Conservation (phyloP, 2,329 filamentous ascomycete genomes). For the Trichoderma hamatum region DNA sequence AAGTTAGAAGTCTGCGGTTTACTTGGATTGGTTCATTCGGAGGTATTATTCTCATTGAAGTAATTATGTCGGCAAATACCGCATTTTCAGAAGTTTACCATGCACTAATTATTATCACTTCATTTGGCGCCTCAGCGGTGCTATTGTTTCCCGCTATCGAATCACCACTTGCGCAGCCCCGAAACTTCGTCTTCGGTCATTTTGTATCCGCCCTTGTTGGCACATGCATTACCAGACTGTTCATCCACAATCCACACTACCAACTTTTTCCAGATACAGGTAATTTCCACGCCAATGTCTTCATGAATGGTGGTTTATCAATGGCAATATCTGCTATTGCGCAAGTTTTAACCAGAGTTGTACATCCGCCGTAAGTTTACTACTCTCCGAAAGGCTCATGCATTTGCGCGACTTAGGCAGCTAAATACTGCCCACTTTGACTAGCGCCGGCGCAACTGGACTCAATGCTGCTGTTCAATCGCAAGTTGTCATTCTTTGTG, state of each 20-base stretch:
- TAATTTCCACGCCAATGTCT: conserved; percentile 3
- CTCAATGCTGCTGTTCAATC: too few species aligned
- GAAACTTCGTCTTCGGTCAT: conserved; percentile 2
- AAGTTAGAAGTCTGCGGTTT: not conserved
- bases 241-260: not conserved
- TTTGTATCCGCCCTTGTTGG: not conserved
- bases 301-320: not conserved
- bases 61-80: conserved; percentile 1
- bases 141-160: conserved; percentile 2
- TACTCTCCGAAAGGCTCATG: not conserved
- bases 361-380: conserved; percentile 1
- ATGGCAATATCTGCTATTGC: not conserved
- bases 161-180: conserved; percentile 1
- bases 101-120: not conserved
- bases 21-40: not conserved
- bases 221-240: conserved; percentile 1
- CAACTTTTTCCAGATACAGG: not conserved
- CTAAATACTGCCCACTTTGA: too few species aligned
- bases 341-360: not conserved
- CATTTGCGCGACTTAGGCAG: not conserved
- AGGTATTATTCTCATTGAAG: not conserved
- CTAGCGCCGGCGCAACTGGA: too few species aligned
- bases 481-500: too few species aligned
- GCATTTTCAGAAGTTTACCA: not conserved
- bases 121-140: not conserved